Conservation (phyloP, 1,284 basidiomycete genomes). For the Boletellus deceptivus region DNA sequence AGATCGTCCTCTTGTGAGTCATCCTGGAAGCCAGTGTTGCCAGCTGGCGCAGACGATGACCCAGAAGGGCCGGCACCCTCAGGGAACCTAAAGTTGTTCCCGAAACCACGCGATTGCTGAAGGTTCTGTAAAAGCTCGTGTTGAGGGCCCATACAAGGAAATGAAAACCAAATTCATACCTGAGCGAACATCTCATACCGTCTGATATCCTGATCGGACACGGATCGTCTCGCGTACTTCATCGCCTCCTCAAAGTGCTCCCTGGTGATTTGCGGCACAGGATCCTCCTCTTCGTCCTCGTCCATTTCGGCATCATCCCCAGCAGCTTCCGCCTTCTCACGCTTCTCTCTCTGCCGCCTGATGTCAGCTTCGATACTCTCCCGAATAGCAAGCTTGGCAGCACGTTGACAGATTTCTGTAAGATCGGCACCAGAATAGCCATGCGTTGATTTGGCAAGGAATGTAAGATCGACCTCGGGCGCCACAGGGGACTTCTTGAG, state of each 20-base stretch:
- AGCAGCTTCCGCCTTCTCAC: constrained; percentile 71
- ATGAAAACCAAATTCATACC: constrained; percentile 37
- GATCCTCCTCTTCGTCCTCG: constrained; percentile 80
- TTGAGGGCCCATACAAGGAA: not conserved
- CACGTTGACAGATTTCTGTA: constrained; percentile 97
- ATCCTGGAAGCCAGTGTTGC: constrained; percentile 79
- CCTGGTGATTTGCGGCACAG: constrained; percentile 93
- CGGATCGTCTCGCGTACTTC: constrained; percentile 89
- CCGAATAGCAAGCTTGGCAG: constrained; percentile 95
- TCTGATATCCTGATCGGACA: constrained; percentile 93
- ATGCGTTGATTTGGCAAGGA: constrained; percentile 92
- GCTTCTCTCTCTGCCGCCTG: constrained; percentile 74
- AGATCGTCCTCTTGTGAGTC: constrained; percentile 85
- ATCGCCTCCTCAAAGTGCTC: constrained; percentile 98
- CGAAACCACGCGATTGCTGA: constrained; percentile 85
- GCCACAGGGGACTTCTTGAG: constrained; percentile 93
- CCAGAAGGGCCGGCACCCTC: constrained; percentile 58
- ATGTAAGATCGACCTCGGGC: constrained; percentile 81
- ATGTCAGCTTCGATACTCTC: constrained; percentile 95
- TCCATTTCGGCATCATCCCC: constrained; percentile 66
- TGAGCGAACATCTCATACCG: constrained; percentile 91
- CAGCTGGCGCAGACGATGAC: constrained; percentile 48
- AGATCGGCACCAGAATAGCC: constrained; percentile 99
- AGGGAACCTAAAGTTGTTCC: constrained; percentile 96
- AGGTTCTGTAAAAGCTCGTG: constrained; percentile 55